Base-by-base conservation (phyloP, 192 early-diverging fungal genomes). In the Backusella psychrophila region DNA sequence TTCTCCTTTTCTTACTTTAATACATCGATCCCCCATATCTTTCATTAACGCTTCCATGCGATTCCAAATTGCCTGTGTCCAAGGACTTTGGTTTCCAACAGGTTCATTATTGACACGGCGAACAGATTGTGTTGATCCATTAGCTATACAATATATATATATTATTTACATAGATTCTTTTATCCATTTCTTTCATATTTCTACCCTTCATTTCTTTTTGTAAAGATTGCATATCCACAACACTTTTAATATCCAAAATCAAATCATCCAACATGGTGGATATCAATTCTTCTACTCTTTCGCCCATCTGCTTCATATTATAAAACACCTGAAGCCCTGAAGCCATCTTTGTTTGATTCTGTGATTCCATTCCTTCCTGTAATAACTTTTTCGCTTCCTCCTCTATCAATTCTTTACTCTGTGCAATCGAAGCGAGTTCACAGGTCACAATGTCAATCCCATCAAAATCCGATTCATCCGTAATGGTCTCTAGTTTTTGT, bases 391-490 rank as follows among this genome's bases (percentile, higher is more conserved):
- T 82, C 3, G 87, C 91, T 69, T 87, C 81, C 0, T 80, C 73
- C 12, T 84, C 63, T 35, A 93, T 85, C 35, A 75, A 67, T 19
- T 75, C 72, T 66, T 85, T 85, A 8, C 84, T 77, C 8, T 84
- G 73, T 66, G 80, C 70, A 35, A 94, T 83, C 26, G 83, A 79
- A 9, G 69, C 69, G 19, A 89, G 44, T 69, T 93, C 88, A 5
- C 74, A 75, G 66, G 91, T 89, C 2, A 93, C 87, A 23, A 91
- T 80, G 66, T 89, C 84, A 75, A 94, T 91, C 9, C 91, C 93
- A 19, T 84, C 81, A 70, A 94, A 81, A 79, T 91, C 89, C 1
- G 81, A 78, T 44, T 91, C 91, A 34, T 85, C 74, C 35, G 91
- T 69, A 44, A 93, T 82, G 0, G 66, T 65, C 21, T 90, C 92